Percentiles rank a stretch among this genome's conserved stretches.
Conservation (phyloP, 2,329 filamentous ascomycete genomes). For the Lecanicillium sp. region DNA sequence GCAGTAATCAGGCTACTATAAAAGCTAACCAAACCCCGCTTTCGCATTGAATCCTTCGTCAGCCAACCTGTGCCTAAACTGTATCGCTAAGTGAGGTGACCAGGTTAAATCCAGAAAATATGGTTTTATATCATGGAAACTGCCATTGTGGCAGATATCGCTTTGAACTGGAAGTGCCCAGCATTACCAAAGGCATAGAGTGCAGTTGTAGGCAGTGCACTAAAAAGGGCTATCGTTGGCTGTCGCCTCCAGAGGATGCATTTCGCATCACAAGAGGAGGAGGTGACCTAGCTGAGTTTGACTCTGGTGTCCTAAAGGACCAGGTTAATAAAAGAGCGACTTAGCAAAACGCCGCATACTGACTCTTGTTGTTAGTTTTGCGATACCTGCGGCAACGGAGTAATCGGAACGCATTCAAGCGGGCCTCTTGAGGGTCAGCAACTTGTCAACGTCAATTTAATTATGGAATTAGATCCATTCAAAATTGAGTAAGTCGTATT, state of each 20-base stretch:
- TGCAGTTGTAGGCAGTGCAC: constrained; percentile 19
- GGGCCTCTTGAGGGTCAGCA: constrained; percentile 14
- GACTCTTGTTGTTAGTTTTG: constrained; percentile 24
- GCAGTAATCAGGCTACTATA: too few species aligned
- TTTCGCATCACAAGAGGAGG: constrained; percentile 11
- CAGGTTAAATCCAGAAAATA: too few species aligned
- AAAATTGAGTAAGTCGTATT: constrained; percentile 12
- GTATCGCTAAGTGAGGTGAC: too few species aligned
- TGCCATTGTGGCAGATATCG: constrained; percentile 22
- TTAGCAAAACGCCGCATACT: too few species aligned
- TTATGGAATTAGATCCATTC: constrained; percentile 17
- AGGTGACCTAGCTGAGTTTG: constrained; percentile 6
- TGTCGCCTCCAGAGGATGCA: constrained; percentile 4
- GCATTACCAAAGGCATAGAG: constrained; percentile 5
- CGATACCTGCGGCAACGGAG: constrained; percentile 16
- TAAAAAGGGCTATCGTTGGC: constrained; percentile 21
- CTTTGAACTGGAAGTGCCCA: constrained; percentile 12
- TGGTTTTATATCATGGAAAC: constrained; percentile 13
- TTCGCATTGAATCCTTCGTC: too few species aligned
- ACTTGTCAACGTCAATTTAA: constrained; percentile 16
- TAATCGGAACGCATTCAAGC: constrained; percentile 15
- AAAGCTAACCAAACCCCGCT: too few species aligned
- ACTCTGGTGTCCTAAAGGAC: background rate
- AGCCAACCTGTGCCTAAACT: too few species aligned
- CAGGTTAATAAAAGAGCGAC: too few species aligned